Evolutionary conservation across 495 filamentous ascomycete genomes (phyloP), one percentile per base, ranked within the genome.

Genomic region (Cercophora newfieldiana): DNA sequence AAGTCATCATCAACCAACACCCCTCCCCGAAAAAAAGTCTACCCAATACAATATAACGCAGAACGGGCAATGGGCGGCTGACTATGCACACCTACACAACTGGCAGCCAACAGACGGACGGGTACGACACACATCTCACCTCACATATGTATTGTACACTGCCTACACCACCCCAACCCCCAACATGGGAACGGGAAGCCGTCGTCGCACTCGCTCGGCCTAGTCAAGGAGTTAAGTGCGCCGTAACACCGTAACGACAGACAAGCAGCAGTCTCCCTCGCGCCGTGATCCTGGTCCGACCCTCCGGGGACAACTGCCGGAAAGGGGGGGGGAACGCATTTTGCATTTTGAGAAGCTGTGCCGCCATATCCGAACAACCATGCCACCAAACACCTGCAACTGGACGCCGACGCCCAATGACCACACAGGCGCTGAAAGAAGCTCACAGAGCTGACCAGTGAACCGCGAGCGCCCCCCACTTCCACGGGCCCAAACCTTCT

Each of bases 221-320:
- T 44, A 16, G 37, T 44, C 37, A 16, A 44, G 37, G 37, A 44
- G 37, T 44, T 44, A 14, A 44, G 55, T 57, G 18, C 55, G 55
- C 55, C 55, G 55, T 57, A 28, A 57, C 55, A 57, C 55, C 55
- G 55, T 30, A 30, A 57, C 55, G 26, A 30, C 55, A 19, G 50
- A 53, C 50, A 24, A 7, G 7, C 33, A 16, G n/a, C n/a, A n/a
- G n/a, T n/a, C n/a, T 16, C 37, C 37, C 37, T 44, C 37, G 37
- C 37, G 37, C 37, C 37, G 37, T 16, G 37, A 5, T 44, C 37
- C 37, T 14, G 37, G 37, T 44, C 37, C 37, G 37, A 44, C 37
- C 12, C 37, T 16, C 37, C 37, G 4, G 37, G 18, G 37, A 14
- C 37, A 44, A 44, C 37, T 44, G 37, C 37, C 37, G 37, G 37